Conservation (phyloP, 176 grass and related monocot species). For the Eleusine coracana region DNA sequence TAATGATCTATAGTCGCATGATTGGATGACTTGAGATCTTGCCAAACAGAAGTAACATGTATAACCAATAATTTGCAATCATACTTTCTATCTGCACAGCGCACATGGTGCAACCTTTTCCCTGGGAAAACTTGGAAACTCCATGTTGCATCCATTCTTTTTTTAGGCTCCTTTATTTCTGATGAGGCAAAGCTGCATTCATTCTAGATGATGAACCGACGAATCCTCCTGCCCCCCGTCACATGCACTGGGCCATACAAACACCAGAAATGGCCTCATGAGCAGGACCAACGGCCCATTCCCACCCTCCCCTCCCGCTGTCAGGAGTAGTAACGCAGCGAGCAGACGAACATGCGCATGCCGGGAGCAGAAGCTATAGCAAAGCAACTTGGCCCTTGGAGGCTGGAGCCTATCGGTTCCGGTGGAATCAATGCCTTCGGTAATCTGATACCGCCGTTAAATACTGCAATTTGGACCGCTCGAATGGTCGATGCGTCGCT, state of each 20-base stretch:
- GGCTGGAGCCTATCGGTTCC: conserved; percentile 16
- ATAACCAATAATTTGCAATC: not conserved
- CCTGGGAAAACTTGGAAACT: not conserved
- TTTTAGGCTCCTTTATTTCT: not conserved
- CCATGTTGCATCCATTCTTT: not conserved
- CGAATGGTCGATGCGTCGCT: conserved; percentile 26
- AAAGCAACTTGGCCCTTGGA: conserved; percentile 25
- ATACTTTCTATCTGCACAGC: not conserved
- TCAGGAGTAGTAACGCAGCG: conserved; percentile 42
- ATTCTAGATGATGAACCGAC: not conserved
- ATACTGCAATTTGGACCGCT: conserved; percentile 17
- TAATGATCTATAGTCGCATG: not conserved
- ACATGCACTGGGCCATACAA: not conserved
- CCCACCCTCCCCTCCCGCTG: not conserved
- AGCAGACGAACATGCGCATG: conserved; percentile 38
- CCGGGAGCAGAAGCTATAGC: conserved; percentile 1
- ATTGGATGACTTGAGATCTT: not conserved
- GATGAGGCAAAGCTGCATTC: not conserved
- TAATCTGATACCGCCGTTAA: conserved; percentile 8
- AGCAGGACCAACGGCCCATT: not conserved
- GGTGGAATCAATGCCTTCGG: conserved; percentile 21
- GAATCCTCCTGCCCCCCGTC: not conserved
- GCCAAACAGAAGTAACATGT: not conserved
- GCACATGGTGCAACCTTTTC: not conserved
- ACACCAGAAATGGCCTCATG: conserved; percentile 9